Conservation (phyloP, 2,329 filamentous ascomycete genomes). For the Aspergillus sp. region DNA sequence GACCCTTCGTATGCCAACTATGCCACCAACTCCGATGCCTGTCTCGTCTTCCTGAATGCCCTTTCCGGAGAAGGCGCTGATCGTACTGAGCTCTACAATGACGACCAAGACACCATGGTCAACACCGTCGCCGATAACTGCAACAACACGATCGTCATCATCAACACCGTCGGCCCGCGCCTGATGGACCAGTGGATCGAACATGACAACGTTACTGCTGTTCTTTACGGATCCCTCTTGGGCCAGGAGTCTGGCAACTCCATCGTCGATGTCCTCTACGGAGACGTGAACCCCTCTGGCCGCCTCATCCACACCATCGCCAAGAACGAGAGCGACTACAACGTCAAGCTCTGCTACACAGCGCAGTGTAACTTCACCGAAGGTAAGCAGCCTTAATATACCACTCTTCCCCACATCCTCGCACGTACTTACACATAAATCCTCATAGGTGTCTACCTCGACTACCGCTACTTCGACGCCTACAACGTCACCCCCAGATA, state of each 20-base stretch:
- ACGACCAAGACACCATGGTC: conserved; percentile 57
- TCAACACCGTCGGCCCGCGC: conserved; percentile 64
- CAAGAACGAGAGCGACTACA: conserved; percentile 57
- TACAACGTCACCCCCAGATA: conserved; percentile 37
- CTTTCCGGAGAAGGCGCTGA: conserved; percentile 45
- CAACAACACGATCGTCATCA: conserved; percentile 63
- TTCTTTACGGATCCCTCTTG: conserved; percentile 65
- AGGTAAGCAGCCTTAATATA: neutral
- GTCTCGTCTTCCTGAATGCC: conserved; percentile 61
- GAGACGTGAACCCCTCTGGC: conserved; percentile 37
- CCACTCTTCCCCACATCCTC: neutral
- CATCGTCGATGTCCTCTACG: conserved; percentile 59
- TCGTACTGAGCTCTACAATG: conserved; percentile 34
- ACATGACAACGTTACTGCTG: conserved; percentile 63
- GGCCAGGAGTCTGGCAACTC: conserved; percentile 63
- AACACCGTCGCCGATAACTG: conserved; percentile 60
- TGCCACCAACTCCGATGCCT: conserved; percentile 44
- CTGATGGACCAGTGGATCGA: conserved; percentile 60
- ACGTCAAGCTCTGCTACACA: conserved; percentile 26
- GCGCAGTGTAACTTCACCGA: conserved; percentile 12
- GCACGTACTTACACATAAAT: neutral
- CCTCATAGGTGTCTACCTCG: conserved; percentile 49
- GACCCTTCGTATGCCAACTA: conserved; percentile 57
- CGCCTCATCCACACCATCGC: conserved; percentile 59
- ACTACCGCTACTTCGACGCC: conserved; percentile 56